phyloP scores from a whole-genome alignment of 2,329 filamentous ascomycete species.

The Pestalotiopsis sp. region DNA sequence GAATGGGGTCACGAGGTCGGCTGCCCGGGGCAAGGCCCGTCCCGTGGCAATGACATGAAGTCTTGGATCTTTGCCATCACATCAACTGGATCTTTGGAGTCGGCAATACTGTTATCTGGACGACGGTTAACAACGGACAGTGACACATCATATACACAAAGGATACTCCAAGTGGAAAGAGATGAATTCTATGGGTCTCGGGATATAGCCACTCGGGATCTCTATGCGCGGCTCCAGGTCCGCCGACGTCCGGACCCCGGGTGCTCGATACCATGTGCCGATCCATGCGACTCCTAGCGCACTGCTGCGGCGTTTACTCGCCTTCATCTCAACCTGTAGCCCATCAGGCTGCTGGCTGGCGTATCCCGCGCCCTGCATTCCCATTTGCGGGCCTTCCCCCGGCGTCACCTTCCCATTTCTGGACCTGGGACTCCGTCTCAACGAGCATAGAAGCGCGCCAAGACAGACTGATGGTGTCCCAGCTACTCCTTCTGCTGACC shows the following conservation, averaged over 20 bases:
- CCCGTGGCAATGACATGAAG: neutral
- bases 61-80: neutral
- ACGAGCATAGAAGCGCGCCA: neutral
- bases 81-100: neutral
- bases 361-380: neutral
- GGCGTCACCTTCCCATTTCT: conserved; percentile 10
- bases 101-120: neutral
- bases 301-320: conserved; percentile 13
- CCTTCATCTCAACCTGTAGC: conserved; percentile 17
- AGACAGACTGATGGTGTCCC: conserved; percentile 6
- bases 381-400: neutral
- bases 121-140: neutral
- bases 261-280: neutral
- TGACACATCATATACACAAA: neutral
- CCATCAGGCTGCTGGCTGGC: neutral
- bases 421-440: neutral
- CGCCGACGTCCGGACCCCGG: conserved; percentile 8
- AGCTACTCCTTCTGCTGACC: conserved; percentile 10
- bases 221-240: conserved; percentile 7
- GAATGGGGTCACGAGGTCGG: neutral
- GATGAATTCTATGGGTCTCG: neutral
- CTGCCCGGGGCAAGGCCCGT: neutral
- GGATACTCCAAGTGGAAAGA: neutral
- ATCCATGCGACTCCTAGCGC: conserved; percentile 4
- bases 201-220: neutral